These are phyloP conservation scores for Ciborinia camelliae DNA, from an alignment of 2,329 filamentous ascomycete genomes.

Conservation along the genomic window DNA sequence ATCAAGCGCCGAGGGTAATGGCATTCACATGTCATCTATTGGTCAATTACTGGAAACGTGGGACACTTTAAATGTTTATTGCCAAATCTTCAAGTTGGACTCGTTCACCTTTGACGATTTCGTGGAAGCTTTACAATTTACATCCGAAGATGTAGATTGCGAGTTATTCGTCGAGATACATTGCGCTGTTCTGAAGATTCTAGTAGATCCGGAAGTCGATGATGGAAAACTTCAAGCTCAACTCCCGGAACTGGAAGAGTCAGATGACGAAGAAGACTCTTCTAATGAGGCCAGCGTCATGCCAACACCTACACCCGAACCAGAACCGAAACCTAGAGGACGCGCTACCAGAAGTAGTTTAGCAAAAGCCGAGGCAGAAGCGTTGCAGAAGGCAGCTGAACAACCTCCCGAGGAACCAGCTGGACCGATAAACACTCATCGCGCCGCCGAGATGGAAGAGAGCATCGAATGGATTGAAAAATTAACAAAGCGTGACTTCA, in stretches of 20 bases:
- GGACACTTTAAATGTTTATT: slow-evolving; percentile 98
- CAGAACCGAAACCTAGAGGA: slow-evolving; percentile 61
- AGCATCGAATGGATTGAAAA: slow-evolving; percentile 82
- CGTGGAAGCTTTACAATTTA: slow-evolving; percentile 77
- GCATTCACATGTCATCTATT: slow-evolving; percentile 80
- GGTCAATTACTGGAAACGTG: slow-evolving; percentile 84
- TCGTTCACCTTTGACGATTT: slow-evolving; percentile 98
- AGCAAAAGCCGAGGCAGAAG: slow-evolving; percentile 74
- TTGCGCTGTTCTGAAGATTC: slow-evolving; percentile 82
- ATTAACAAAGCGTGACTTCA: slow-evolving; percentile 78
- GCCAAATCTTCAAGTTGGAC: slow-evolving; percentile 87
- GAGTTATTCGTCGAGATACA: slow-evolving; percentile 88
- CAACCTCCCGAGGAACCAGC: slow-evolving; percentile 40
- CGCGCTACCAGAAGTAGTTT: slow-evolving; percentile 83
- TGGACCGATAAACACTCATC: slow-evolving; percentile 54
- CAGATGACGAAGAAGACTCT: slow-evolving; percentile 66
- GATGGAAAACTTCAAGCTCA: slow-evolving; percentile 76
- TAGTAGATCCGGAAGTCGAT: slow-evolving; percentile 72
- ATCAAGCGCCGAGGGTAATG: slow-evolving; percentile 48
- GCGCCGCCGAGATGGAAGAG: slow-evolving; percentile 71
- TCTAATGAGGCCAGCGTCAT: slow-evolving; percentile 51
- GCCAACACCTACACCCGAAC: slow-evolving; percentile 63
- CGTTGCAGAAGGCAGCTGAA: slow-evolving; percentile 51
- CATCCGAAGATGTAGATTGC: slow-evolving; percentile 70
- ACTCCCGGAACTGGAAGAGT: slow-evolving; percentile 66